Evolutionary conservation across 306 rosid genomes (phyloP), one percentile per base, ranked within the genome.

Genomic region (Sphenostylis stenocarpa): DNA sequence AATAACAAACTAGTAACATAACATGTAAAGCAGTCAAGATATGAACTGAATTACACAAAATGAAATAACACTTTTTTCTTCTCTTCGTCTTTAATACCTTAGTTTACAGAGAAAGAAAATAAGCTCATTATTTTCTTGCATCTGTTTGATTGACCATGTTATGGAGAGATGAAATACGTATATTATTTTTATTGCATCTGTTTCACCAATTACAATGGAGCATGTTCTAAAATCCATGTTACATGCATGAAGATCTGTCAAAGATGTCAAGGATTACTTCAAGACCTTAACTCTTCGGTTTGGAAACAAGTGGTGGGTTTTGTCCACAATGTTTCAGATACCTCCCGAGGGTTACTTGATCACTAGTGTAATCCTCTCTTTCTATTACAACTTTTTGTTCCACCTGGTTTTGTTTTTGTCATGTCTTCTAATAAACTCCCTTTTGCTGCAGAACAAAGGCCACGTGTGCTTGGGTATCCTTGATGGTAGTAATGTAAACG

Each of bases 391-490:
- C 66, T 20, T 68, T 67, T 19, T 48, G 26, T 49, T 79, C 72
- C 58, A 20, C 67, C 21, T 17, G 16, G 7, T 76, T 66, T 77
- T 76, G 38, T 44, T 62, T 33, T 73, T 72, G 38, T 3, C 31
- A 19, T 43, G 21, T 33, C 34, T 67, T 76, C 64, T 49, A 34
- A 72, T 82, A 23, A 77, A 56, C 67, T 72, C 62, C 72, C 24
- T 29, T 73, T 33, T 78, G 67, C 17, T 86, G 77, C 89, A 92
- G 97, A 80, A 79, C 69, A 90, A 88, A 79, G 93, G 96, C 76
- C 87, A 92, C 70, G 93, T 92, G 38, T 92, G 97, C 87, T 87
- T 92, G 85, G 93, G 93, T 31, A 88, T 92, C 68, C 89, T 92
- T 28, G 93, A 92, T 5, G 96, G 96, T 72, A 87, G 91, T 67